Evolutionary conservation across 345 rosid genomes (phyloP), one percentile per base, ranked within the genome.

Genomic region (Zanthoxylum bungeanum): DNA sequence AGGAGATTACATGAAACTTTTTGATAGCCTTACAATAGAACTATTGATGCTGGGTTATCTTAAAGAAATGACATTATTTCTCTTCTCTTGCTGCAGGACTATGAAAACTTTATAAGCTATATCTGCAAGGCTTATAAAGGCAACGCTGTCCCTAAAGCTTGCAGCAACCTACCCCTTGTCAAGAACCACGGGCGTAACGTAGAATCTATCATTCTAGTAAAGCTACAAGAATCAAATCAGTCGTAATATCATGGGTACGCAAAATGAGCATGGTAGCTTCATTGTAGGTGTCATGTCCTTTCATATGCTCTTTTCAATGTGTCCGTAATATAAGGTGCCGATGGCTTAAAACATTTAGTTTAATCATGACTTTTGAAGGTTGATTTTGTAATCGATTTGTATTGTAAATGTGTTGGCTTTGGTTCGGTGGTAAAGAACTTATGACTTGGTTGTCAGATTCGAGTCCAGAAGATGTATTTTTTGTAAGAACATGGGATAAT

Each of bases 121-220:
- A 81, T 94, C 76, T 94, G 98, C 78, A 78, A 83, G 75, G 96
- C 91, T 44, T 92, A 92, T 69, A 77, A 82, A 39, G 91, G 92
- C 55, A 77, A 75, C 52, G 39, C 75, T 44, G 49, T 65, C 7
- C 91, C 84, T 0, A 60, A 78, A 47, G 90, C 91, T 59, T 94
- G 97, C 78, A 74, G 85, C 61, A 78, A 81, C 33, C 51, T 79
- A 70, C 59, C 84, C 8, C 19, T 2, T 52, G 62, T 69, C 25
- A 28, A 56, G 63, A 70, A 60, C 70, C 68, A n/a, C 57, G 47
- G 52, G 44, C 66, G 33, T 37, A 78, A 60, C 24, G 22, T 76
- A 40, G 76, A 69, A 30, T 46, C 73, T 68, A 64, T 28, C 14
- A 69, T 39, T 76, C 81, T 73, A 72, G 89, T 82, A 81, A 79